Base-by-base conservation (phyloP, 768 basidiomycete genomes). In the Tubosaeta sp. region DNA sequence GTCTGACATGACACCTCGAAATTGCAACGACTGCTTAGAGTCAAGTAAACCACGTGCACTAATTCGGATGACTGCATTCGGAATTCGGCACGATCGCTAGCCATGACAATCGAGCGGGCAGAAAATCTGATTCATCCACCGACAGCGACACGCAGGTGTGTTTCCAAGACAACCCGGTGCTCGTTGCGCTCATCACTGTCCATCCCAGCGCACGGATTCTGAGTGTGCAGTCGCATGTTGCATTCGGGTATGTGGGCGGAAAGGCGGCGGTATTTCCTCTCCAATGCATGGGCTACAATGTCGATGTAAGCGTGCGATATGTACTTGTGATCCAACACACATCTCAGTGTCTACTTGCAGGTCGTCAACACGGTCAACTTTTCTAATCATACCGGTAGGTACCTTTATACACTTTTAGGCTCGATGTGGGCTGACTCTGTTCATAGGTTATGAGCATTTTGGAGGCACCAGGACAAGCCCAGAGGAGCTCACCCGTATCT, bases 351-450 rank as follows among this genome's bases (percentile, higher is more conserved):
- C 49, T 29, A 35, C n/a, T 36, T 3, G 8, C 50, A 90, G 87
- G 79, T 87, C 49, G 80, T 95, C 19, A 94, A 94, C 63, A 92
- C 92, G 1, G 94, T 97, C 32, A 89, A 96, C 61, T 97, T 89
- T 66, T 90, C 90, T 8, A 99, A 98, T 59, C 95, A 99, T 66
- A 78, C 92, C 6, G 94, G 92, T 89, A 49, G 49, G 76, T 59
- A 5, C 14, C 19, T 19, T 31, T 14, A 4, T 24, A 11, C 16
- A 16, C 8, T 4, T 57, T 21, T 29, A 25, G 18, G n/a, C 0
- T 19, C 24, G 18, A 16, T 19, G 6, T 10, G 5, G n/a, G 30
- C 18, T 34, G 13, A 30, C 24, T 25, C 48, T 16, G 0, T 19
- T 31, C 24, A 19, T 56, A 95, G 94, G 92, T 7, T 97, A 97